Evolutionary conservation across 129 eudicot genomes (phyloP).

Genomic region (Centella asiatica): DNA sequence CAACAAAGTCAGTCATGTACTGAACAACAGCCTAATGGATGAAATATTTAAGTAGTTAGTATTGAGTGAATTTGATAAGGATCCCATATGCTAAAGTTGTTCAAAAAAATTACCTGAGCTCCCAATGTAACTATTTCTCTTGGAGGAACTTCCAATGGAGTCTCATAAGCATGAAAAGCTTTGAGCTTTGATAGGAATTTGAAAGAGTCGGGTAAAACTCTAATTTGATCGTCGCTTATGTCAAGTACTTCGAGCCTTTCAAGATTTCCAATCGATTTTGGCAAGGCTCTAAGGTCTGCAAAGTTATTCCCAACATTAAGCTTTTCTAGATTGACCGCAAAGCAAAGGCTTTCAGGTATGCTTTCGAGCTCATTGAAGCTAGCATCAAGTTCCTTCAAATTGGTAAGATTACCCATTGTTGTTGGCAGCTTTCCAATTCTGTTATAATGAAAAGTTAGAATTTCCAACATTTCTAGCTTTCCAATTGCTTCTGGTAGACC

Average conservation of each 20-base stretch:
- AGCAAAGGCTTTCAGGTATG: slow-evolving; percentile 74
- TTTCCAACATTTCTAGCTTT: slow-evolving; percentile 51
- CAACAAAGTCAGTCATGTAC: slow-evolving; percentile 61
- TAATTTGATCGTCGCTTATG: slow-evolving; percentile 69
- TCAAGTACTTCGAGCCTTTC: slow-evolving; percentile 80
- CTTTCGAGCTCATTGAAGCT: slow-evolving; percentile 80
- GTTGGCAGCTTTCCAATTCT: slow-evolving; percentile 56
- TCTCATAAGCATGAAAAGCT: slow-evolving; percentile 58
- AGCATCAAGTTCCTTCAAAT: slow-evolving; percentile 55
- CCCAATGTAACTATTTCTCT: slow-evolving; percentile 46
- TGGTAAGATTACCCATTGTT: slow-evolving; percentile 52
- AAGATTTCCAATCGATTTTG: slow-evolving; percentile 71
- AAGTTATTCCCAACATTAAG: slow-evolving; percentile 69
- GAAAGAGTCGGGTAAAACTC: slow-evolving; percentile 69
- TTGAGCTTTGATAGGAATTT: slow-evolving; percentile 48
- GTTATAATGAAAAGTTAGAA: slow-evolving; percentile 66
- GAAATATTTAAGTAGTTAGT: slow-evolving; percentile 12
- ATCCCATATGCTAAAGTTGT: neutral
- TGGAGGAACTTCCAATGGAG: slow-evolving; percentile 85
- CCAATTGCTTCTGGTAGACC: slow-evolving; percentile 88
- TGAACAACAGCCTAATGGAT: slow-evolving; percentile 60
- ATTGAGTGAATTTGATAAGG: neutral
- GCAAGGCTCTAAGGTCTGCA: slow-evolving; percentile 67
- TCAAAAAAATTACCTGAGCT: slow-evolving; percentile 54
- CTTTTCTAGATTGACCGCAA: slow-evolving; percentile 36